These are phyloP conservation scores for Globisporangium spinosum DNA, from an alignment of 352 stramenopile genomes.

Conservation along the genomic window DNA sequence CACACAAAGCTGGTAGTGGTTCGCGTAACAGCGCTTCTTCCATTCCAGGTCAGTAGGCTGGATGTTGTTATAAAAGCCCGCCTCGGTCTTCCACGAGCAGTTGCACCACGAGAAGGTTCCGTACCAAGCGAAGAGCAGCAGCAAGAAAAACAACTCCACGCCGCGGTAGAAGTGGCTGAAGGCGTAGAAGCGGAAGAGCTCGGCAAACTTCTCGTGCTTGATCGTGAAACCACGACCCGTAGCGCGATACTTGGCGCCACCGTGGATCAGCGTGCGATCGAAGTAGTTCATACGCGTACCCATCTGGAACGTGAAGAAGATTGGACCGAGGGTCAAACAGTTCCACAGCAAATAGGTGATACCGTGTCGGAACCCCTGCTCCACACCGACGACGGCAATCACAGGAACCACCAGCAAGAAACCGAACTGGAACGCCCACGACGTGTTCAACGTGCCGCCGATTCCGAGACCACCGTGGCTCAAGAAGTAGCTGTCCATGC, in stretches of 20 bases:
- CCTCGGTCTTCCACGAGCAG: conserved; percentile 75
- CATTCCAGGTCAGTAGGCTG: conserved; percentile 73
- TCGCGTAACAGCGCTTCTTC: conserved; percentile 71
- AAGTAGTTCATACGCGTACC: conserved; percentile 99
- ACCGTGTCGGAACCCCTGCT: conserved; percentile 94
- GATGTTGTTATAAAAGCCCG: conserved; percentile 69
- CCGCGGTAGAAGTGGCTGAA: conserved; percentile 97
- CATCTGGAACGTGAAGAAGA: conserved; percentile 99
- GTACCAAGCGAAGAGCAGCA: conserved; percentile 83
- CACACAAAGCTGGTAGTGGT: conserved; percentile 88
- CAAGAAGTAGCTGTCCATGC: conserved; percentile 90
- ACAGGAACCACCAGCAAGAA: conserved; percentile 96
- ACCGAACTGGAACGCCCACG: conserved; percentile 94
- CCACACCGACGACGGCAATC: conserved; percentile 93
- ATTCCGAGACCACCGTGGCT: conserved; percentile 91
- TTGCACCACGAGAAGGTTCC: conserved; percentile 94
- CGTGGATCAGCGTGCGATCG: conserved; percentile 96
- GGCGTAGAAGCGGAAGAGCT: conserved; percentile 97
- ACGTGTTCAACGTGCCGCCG: conserved; percentile 93
- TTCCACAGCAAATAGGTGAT: conserved; percentile 93
- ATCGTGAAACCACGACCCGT: conserved; percentile 99
- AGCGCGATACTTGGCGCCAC: conserved; percentile 96
- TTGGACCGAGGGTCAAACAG: conserved; percentile 95
- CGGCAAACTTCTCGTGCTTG: conserved; percentile 97
- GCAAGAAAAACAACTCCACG: conserved; percentile 90